These are phyloP conservation scores for Hypoxylon lenormandii DNA, from an alignment of 495 filamentous ascomycete genomes.

Conservation along the genomic window DNA sequence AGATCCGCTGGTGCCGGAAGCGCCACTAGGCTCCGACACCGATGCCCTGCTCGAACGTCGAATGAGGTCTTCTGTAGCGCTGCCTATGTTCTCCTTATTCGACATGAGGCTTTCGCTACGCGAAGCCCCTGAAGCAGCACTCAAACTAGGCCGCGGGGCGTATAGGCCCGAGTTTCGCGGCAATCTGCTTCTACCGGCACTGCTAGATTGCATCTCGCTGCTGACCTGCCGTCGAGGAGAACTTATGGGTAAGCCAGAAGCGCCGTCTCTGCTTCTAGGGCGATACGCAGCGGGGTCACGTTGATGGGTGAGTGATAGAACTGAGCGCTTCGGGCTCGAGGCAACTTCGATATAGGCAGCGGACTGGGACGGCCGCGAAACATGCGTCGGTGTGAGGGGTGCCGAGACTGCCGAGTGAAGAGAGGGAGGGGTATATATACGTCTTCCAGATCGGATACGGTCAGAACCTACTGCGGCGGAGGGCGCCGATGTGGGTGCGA, in stretches of 20 bases:
- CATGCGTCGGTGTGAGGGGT: constrained; percentile 64
- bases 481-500: constrained; percentile 41
- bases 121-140: constrained; percentile 38
- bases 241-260: constrained; percentile 50
- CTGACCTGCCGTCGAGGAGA: constrained; percentile 58
- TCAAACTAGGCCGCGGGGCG: constrained; percentile 52
- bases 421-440: constrained; percentile 65
- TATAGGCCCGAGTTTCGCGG: constrained; percentile 54
- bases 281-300: constrained; percentile 57
- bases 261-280: constrained; percentile 61
- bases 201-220: constrained; percentile 45
- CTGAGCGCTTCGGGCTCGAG: constrained; percentile 59
- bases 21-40: constrained; percentile 12
- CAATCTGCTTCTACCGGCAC: constrained; percentile 50
- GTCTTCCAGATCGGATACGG: constrained; percentile 56
- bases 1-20: constrained; percentile 12
- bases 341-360: constrained; percentile 60
- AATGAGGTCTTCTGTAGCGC: constrained; percentile 6
- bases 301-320: constrained; percentile 54
- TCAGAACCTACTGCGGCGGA: constrained; percentile 40
- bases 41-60: constrained; percentile 33
- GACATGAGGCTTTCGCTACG: constrained; percentile 47
- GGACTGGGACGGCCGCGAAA: constrained; percentile 54
- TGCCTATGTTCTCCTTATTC: constrained; percentile 50
- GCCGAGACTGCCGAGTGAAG: constrained; percentile 58